Conservation (phyloP, 2,329 filamentous ascomycete genomes). For the Sporothrix inflata region DNA sequence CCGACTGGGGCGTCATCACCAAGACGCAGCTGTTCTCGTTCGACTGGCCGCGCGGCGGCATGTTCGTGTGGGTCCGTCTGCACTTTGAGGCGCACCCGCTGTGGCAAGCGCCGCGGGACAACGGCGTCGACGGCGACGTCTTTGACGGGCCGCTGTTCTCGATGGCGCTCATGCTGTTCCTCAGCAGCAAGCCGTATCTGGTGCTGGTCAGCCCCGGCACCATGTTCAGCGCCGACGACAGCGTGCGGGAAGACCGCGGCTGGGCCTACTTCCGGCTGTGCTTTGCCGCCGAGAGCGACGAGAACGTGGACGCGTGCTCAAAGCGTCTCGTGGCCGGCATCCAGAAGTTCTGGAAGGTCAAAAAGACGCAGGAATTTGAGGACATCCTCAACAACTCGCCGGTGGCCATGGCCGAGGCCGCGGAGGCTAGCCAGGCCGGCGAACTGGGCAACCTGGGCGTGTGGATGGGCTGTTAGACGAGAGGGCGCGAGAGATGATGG, state of each 20-base stretch:
- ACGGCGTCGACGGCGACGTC: conserved; percentile 40
- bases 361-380: conserved; percentile 67
- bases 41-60: conserved; percentile 79
- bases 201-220: conserved; percentile 72
- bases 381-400: conserved; percentile 53
- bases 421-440: conserved; percentile 33
- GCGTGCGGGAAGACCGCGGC: conserved; percentile 60
- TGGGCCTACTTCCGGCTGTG: conserved; percentile 79
- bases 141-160: conserved; percentile 61
- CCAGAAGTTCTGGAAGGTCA: conserved; percentile 76
- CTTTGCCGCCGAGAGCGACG: conserved; percentile 81
- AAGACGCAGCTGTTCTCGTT: conserved; percentile 77
- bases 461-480: conserved; percentile 39
- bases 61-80: conserved; percentile 86
- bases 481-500: too few species aligned
- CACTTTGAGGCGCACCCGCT: conserved; percentile 75
- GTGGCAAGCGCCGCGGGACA: conserved; percentile 45
- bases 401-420: conserved; percentile 29
- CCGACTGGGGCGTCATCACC: conserved; percentile 75
- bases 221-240: conserved; percentile 71
- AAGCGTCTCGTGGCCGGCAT: conserved; percentile 69
- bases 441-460: conserved; percentile 40
- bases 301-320: conserved; percentile 65
- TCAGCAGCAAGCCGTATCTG: conserved; percentile 69
- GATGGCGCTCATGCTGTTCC: conserved; percentile 69